Percentiles rank a stretch among this genome's conserved stretches.
These are phyloP conservation scores for Persicaria maculosa DNA, from an alignment of 148 eudicot species.

Conservation along the genomic window DNA sequence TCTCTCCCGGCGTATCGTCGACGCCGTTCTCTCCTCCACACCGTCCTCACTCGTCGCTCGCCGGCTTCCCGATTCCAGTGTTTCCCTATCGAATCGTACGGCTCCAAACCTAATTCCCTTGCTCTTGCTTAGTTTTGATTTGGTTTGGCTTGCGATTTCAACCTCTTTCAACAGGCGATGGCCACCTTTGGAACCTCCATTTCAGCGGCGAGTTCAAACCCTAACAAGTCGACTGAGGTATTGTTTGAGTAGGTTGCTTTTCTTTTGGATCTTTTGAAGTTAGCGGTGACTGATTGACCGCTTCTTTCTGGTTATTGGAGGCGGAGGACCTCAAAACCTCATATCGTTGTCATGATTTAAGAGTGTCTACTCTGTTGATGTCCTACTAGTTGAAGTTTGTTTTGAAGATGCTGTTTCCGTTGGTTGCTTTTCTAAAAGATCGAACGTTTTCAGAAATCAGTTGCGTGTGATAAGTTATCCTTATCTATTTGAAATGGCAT, in stretches of 20 bases:
- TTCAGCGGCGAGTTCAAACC: conserved; percentile 8
- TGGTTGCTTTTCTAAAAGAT: background rate
- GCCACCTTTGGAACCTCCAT: conserved; percentile 4
- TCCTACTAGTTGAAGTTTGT: background rate
- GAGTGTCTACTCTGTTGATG: too few species aligned
- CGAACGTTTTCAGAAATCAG: background rate
- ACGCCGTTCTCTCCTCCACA: too few species aligned
- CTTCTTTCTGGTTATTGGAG: background rate
- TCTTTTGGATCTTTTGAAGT: background rate
- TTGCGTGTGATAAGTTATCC: background rate
- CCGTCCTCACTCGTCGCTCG: too few species aligned
- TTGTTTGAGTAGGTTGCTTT: background rate
- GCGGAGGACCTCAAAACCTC: background rate
- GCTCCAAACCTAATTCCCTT: too few species aligned
- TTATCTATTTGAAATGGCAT: background rate
- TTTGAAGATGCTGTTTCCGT: background rate
- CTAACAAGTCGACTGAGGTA: conserved; percentile 13
- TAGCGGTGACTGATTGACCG: background rate
- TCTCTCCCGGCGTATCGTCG: too few species aligned
- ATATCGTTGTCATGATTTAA: background rate
- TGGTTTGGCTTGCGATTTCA: background rate
- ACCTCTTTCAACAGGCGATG: background rate
- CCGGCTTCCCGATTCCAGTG: too few species aligned
- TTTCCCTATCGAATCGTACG: too few species aligned
- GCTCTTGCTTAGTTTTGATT: too few species aligned